Evolutionary conservation across 2,329 filamentous ascomycete genomes (phyloP), one percentile per base, ranked within the genome.

Genomic region (Calonectria montana): DNA sequence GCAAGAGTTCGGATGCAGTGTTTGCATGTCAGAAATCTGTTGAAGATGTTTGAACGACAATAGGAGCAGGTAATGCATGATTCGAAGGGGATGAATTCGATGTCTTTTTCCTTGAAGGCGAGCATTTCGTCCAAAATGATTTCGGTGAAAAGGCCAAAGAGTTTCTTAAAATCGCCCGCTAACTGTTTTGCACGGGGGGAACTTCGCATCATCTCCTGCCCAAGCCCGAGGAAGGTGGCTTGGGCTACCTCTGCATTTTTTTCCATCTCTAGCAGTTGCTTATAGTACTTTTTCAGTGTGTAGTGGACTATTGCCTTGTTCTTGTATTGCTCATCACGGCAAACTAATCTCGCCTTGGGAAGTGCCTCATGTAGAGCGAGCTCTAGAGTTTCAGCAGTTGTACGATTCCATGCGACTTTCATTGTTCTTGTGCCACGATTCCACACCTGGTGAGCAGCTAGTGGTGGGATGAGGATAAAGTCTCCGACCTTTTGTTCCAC

Each of bases 351-450:
- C 12, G 96, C 94, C 77, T 95, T 95, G 0, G 96, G 95, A 3
- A 99, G 87, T 0, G 96, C 95, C 84, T 98, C 97, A 71, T 92
- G 89, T 23, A 98, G 83, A 0, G 96, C 97, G 82, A 97, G 87
- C 75, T 96, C 93, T 4, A 99, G 88, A 0, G 97, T 98, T 80
- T 98, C 95, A 2, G 94, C 93, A 0, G 96, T 98, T 0, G 95
- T 98, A 29, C 97, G 91, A 82, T 99, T 99, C 97, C 97, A 99
- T 0, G 97, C 97, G 9, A 97, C 95, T 82, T 99, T 99, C 90
- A 98, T 95, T 0, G 97, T 99, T 53, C 96, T 89, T 2, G 96
- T 98, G 23, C 97, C 97, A 61, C 96, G 91, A 80, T 99, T 99
- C 97, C 97, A 99, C 12, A 99, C 97, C 81, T 99, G 97, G 82